These are phyloP conservation scores for Neurospora sp. DNA, from an alignment of 495 filamentous ascomycete species.

Conservation along the genomic window DNA sequence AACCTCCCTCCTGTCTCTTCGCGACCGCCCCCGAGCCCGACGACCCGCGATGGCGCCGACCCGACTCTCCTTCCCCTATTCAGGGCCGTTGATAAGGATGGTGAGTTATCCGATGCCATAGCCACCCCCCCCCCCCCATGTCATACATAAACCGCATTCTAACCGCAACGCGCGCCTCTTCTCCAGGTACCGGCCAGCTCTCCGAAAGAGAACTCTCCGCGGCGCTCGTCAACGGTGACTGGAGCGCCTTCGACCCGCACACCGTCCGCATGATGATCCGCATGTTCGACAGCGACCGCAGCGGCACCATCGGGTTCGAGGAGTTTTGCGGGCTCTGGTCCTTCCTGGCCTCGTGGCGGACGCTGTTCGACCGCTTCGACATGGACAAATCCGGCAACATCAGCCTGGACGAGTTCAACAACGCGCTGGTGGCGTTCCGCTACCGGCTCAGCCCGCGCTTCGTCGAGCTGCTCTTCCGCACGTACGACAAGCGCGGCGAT, in stretches of 20 bases:
- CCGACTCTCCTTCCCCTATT: constrained; percentile 76
- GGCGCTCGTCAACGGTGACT: constrained; percentile 94
- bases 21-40: constrained; percentile 55
- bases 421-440: constrained; percentile 87
- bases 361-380: constrained; percentile 93
- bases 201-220: constrained; percentile 81
- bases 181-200: constrained; percentile 61
- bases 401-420: constrained; percentile 74
- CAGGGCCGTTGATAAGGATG: constrained; percentile 78
- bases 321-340: constrained; percentile 95
- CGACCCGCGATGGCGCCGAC: constrained; percentile 53
- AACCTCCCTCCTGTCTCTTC: constrained; percentile 45
- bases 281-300: constrained; percentile 92
- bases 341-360: constrained; percentile 88
- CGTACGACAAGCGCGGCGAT: constrained; percentile 49
- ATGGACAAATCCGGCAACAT: constrained; percentile 80
- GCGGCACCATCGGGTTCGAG: constrained; percentile 82
- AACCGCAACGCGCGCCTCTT: constrained; percentile 1
- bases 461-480: constrained; percentile 65
- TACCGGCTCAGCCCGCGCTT: constrained; percentile 81
- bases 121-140: too few relatives aligned
- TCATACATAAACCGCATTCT: not conserved
- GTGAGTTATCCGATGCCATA: constrained; percentile 27
- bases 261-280: constrained; percentile 98
- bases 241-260: constrained; percentile 85